Base-by-base conservation (phyloP, 2,329 filamentous ascomycete species). In the Exophiala lecanii-corni region DNA sequence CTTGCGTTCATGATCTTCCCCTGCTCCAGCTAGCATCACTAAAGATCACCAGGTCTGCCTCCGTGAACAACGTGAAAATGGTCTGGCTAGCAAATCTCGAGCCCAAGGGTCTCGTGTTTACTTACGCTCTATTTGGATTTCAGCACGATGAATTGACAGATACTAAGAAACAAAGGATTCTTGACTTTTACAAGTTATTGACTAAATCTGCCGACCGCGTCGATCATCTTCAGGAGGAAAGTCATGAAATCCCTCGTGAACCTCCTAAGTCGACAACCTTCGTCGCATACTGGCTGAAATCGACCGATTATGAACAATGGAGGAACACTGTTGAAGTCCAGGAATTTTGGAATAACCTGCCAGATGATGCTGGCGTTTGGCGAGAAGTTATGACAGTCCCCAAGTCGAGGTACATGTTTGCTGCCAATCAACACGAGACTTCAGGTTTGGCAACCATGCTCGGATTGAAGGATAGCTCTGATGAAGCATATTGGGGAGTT, bases 381-480 rank as follows among this genome's bases (percentile, higher is more conserved):
- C 45, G 45, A 5, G 45, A 47, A 23, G 45, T 47, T 19, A 43
- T 47, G 45, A 47, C 45, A 3, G 45, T 47, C 13, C 45, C 45
- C 21, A 47, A 43, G 31, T 47, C 45, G 7, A 28, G 45, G 12
- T 47, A 39, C 31, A 47, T 41, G 35, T 43, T 39, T 32, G 39
- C 45, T 10, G 40, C 40, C 5, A 47, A 41, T 36, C 35, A 43
- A 17, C 6, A 31, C 13, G 35, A 43, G 16, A 37, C 40, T 15
- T 47, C 39, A 4, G 39, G 45, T 15, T 31, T 47, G 16, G 40
- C 39, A 7, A 38, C 45, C 4, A 25, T 43, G 36, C 18, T 43
- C n/a, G 45, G 45, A 15, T 28, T 43, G 19, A 43, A 43, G 28
- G 23, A 23, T 10, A 47, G 39, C 16, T 36, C 40, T 4, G 45